Evolutionary conservation across 768 basidiomycete genomes (phyloP).

Genomic region (Ramaria sp.): DNA sequence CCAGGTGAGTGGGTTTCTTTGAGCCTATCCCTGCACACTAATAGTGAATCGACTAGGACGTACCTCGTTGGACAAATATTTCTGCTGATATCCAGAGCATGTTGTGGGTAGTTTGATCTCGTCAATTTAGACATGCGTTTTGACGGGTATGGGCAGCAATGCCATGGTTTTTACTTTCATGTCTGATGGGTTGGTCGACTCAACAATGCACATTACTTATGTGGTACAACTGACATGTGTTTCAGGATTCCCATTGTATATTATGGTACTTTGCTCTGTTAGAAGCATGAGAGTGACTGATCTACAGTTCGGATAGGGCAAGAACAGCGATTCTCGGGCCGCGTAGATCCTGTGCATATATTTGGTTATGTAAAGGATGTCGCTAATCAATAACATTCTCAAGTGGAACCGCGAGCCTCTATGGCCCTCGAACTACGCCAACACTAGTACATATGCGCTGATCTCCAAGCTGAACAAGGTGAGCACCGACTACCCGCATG

Average conservation of each 20-base stretch:
- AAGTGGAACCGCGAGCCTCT: constrained; percentile 69
- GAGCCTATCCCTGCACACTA: background rate
- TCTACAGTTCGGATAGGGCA: constrained; percentile 27
- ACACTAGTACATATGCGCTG: constrained; percentile 46
- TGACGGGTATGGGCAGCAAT: constrained; percentile 34
- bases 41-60: constrained; percentile 25
- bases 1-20: constrained; percentile 23
- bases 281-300: background rate
- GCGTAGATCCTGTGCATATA: constrained; percentile 48
- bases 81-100: constrained; percentile 66
- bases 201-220: background rate
- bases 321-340: constrained; percentile 60
- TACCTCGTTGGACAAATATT: constrained; percentile 62
- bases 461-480: constrained; percentile 54
- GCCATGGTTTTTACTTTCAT: constrained; percentile 68
- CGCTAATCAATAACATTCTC: background rate
- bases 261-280: constrained; percentile 28
- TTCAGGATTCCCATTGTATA: constrained; percentile 66
- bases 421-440: constrained; percentile 57
- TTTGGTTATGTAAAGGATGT: background rate
- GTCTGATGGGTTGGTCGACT: constrained; percentile 44
- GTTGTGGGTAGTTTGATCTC: constrained; percentile 32
- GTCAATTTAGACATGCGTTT: background rate
- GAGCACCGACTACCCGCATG: background rate
- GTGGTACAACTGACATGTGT: background rate